These are phyloP conservation scores for Quercus lobata DNA, from an alignment of 331 rosid species.

Conservation along the genomic window DNA sequence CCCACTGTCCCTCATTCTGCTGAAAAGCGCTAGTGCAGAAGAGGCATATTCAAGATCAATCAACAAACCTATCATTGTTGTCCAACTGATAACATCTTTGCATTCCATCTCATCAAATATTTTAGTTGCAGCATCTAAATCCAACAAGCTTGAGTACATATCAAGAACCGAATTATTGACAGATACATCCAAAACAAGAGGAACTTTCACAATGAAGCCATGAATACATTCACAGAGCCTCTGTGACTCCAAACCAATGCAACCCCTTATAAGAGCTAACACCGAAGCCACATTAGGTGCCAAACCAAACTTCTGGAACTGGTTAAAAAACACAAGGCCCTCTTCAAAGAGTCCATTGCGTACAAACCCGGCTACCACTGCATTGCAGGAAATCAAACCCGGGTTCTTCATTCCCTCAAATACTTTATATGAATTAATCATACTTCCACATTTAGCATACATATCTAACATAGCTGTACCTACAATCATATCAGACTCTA, in stretches of 20 bases:
- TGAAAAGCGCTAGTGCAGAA: background rate
- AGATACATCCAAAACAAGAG: conserved; percentile 1
- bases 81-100: conserved; percentile 10
- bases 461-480: conserved; percentile 1
- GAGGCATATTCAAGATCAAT: background rate
- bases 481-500: conserved; percentile 6
- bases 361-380: conserved; percentile 7
- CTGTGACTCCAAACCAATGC: background rate
- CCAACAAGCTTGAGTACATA: conserved; percentile 10
- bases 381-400: conserved; percentile 12
- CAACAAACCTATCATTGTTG: conserved; percentile 9
- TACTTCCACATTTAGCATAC: conserved; percentile 13
- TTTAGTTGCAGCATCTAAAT: background rate
- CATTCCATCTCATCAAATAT: background rate
- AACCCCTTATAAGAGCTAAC: background rate
- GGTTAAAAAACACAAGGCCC: background rate
- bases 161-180: conserved; percentile 5
- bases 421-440: background rate
- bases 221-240: conserved; percentile 3
- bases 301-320: conserved; percentile 1
- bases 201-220: background rate
- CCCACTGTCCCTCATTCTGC: conserved; percentile 1
- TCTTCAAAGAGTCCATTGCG: conserved; percentile 3
- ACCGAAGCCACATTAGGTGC: background rate
- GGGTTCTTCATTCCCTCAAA: background rate